Percentiles rank a stretch among this genome's conserved stretches.
phyloP scores from a whole-genome alignment of 257 asterid species.

The Nicotiana otophora region DNA sequence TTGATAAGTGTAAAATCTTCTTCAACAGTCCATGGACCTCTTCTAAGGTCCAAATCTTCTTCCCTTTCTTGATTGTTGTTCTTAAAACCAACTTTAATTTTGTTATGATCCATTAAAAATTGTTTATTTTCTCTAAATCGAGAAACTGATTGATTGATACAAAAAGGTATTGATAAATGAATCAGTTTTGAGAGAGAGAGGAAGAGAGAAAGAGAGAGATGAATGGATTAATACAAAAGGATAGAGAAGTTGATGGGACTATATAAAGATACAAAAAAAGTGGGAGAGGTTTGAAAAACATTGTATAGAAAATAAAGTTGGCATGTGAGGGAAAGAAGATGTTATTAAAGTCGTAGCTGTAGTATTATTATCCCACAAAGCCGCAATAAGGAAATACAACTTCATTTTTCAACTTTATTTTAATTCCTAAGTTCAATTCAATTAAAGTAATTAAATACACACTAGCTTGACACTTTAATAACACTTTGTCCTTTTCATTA shows the following conservation, averaged over 20 bases:
- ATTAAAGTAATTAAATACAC: background rate
- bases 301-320: background rate
- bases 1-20: conserved; percentile 37
- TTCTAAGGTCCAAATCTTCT: conserved; percentile 46
- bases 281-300: background rate
- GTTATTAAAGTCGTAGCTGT: background rate
- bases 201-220: background rate
- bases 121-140: background rate
- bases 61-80: conserved; percentile 17
- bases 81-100: background rate
- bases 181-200: background rate
- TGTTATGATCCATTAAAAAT: conserved; percentile 24
- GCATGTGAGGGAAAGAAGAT: conserved; percentile 4
- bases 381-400: background rate
- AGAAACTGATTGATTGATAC: conserved; percentile 1
- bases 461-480: background rate
- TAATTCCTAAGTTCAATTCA: background rate
- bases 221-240: background rate
- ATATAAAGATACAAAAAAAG: background rate
- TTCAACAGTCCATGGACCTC: conserved; percentile 81
- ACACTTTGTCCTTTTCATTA: background rate
- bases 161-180: background rate
- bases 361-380: background rate
- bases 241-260: conserved; percentile 13
- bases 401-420: background rate